phyloP scores from a whole-genome alignment of 148 eudicot species.

The Persicaria maculosa region DNA sequence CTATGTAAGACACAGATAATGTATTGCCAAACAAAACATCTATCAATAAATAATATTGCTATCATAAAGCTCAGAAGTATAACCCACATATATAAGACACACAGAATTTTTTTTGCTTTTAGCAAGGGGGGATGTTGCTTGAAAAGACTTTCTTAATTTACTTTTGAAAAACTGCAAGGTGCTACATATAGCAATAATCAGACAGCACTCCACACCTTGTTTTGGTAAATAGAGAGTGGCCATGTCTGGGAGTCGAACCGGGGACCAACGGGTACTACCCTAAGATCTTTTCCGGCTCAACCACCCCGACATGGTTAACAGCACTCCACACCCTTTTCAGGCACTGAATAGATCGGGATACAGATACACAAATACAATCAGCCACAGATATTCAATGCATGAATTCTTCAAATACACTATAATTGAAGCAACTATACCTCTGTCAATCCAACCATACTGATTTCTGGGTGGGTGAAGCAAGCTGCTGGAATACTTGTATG shows the following conservation, averaged over 20 bases:
- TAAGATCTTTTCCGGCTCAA: too few species aligned
- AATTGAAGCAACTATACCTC: constrained; percentile 50
- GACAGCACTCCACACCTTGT: background rate
- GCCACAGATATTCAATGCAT: background rate
- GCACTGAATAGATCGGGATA: background rate
- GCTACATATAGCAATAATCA: too few species aligned
- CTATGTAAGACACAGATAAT: too few species aligned
- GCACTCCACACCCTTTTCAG: background rate
- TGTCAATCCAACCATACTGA: constrained; percentile 98
- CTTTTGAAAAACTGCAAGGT: too few species aligned
- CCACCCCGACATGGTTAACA: too few species aligned
- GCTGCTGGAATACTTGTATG: constrained; percentile 96
- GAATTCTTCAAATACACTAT: background rate
- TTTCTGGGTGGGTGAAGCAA: constrained; percentile 99
- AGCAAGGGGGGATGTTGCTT: background rate
- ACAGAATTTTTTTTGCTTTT: background rate
- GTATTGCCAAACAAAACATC: too few species aligned
- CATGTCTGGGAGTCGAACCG: too few species aligned
- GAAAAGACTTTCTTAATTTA: background rate
- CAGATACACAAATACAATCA: background rate
- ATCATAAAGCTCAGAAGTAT: background rate
- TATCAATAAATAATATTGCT: background rate
- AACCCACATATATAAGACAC: too few species aligned
- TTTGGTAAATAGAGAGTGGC: background rate
- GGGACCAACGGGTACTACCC: background rate